Evolutionary conservation across 768 basidiomycete genomes (phyloP).

Genomic region (Hygrocybe punicea): DNA sequence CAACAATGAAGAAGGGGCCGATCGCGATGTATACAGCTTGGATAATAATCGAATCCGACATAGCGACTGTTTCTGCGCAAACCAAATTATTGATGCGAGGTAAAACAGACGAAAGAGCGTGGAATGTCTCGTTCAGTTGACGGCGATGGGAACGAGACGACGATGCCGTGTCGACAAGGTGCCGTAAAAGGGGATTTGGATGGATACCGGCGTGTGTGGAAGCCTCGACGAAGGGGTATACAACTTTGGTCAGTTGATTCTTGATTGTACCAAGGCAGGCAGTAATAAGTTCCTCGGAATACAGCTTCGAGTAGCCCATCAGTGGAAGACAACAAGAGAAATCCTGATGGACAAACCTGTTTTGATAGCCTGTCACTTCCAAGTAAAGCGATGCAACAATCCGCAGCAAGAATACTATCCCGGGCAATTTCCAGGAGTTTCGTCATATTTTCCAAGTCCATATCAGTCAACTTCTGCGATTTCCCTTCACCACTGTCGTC

Average conservation of each 20-base stretch:
- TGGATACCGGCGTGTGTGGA: conserved; percentile 41
- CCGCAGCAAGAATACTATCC: conserved; percentile 78
- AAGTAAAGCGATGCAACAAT: conserved; percentile 76
- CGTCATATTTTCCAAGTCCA: conserved; percentile 49
- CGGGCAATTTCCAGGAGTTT: conserved; percentile 56
- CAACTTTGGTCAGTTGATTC: conserved; percentile 69
- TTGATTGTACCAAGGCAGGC: conserved; percentile 74
- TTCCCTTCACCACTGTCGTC: conserved; percentile 26
- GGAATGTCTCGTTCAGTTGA: conserved; percentile 65
- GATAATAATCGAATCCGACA: conserved; percentile 91
- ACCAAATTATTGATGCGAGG: conserved; percentile 75
- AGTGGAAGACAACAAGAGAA: neutral
- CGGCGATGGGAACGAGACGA: conserved; percentile 40
- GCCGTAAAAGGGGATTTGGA: conserved; percentile 48
- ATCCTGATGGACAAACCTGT: conserved; percentile 52
- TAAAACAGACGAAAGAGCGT: conserved; percentile 65
- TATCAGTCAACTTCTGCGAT: conserved; percentile 37
- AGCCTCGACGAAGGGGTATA: conserved; percentile 86
- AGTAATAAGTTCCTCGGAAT: conserved; percentile 91
- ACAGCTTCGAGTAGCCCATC: conserved; percentile 50
- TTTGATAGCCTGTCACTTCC: conserved; percentile 78
- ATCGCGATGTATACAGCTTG: conserved; percentile 91
- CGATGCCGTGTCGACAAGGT: conserved; percentile 46
- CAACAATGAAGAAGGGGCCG: conserved; percentile 90
- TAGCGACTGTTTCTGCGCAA: conserved; percentile 63